These are phyloP conservation scores for Clavulina sp. DNA, from an alignment of 768 basidiomycete species.

Conservation along the genomic window DNA sequence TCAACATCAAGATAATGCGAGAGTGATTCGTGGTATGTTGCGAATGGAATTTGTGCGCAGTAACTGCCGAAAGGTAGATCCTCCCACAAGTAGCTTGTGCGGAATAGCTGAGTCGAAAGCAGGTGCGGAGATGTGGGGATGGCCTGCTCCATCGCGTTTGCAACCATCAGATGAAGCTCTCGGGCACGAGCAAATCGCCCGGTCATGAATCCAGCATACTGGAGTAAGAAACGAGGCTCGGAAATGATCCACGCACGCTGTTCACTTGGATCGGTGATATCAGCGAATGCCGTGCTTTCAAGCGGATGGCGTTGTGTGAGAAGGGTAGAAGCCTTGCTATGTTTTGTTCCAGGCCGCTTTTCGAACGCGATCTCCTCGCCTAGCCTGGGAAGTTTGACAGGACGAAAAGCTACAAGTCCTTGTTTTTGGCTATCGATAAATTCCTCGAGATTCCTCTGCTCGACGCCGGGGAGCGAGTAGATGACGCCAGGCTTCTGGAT, in stretches of 20 bases:
- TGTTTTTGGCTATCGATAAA: neutral
- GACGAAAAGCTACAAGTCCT: neutral
- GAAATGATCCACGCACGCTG: constrained; percentile 39
- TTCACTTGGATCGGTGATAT: neutral
- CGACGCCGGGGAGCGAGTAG: constrained; percentile 42
- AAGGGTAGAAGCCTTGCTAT: neutral
- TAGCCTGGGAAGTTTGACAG: no score
- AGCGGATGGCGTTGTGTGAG: neutral
- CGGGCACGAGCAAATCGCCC: constrained; percentile 49
- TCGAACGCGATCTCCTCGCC: no score
- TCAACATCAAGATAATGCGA: constrained; percentile 31
- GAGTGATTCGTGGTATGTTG: constrained; percentile 41
- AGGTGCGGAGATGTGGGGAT: constrained; percentile 24
- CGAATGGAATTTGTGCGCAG: constrained; percentile 41
- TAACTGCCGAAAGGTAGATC: constrained; percentile 51
- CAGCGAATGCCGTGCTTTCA: neutral
- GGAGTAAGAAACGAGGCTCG: constrained; percentile 52
- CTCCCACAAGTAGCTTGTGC: constrained; percentile 40
- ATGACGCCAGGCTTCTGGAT: constrained; percentile 40
- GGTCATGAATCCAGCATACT: constrained; percentile 55
- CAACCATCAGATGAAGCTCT: constrained; percentile 42
- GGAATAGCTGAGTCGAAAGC: constrained; percentile 37
- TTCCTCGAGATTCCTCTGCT: constrained; percentile 28
- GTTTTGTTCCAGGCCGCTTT: neutral
- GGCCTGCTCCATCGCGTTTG: constrained; percentile 25